Evolutionary conservation across 805 yeast species (phyloP).

Genomic region (Wickerhamiella brachini): DNA sequence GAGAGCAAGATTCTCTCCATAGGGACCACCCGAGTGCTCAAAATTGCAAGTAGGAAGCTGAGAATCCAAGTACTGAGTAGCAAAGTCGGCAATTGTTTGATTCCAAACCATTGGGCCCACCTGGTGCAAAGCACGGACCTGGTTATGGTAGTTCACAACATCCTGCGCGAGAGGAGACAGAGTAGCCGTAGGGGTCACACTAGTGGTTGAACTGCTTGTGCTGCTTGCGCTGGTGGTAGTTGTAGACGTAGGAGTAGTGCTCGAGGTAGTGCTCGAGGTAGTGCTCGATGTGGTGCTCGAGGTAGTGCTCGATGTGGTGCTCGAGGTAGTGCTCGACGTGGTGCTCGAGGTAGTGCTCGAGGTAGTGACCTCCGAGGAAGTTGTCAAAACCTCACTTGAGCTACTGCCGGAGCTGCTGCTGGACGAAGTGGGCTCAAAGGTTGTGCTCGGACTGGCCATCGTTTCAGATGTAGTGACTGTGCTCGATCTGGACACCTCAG

Average conservation of each 20-base stretch:
- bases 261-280: not conserved
- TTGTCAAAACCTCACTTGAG: not conserved
- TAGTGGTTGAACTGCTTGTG: conserved; percentile 13
- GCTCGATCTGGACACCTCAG: not conserved
- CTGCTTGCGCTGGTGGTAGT: conserved; percentile 2
- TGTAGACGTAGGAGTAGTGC: not conserved
- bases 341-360: not conserved
- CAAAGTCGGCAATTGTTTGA: conserved; percentile 33
- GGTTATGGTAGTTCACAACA: conserved; percentile 47
- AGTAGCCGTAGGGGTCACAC: conserved; percentile 16
- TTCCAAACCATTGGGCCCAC: conserved; percentile 41
- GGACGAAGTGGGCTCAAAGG: not conserved
- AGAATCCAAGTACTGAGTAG: conserved; percentile 29
- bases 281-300: conserved; percentile 1
- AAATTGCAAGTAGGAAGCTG: conserved; percentile 37
- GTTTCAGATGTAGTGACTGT: no score
- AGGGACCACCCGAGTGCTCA: conserved; percentile 44
- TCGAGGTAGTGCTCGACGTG: not conserved
- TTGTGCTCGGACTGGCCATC: not conserved
- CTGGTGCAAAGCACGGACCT: conserved; percentile 35
- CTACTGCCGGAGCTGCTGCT: not conserved
- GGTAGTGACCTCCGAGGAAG: not conserved
- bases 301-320: conserved; percentile 2
- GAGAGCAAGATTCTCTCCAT: conserved; percentile 61
- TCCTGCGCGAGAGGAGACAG: conserved; percentile 3